Evolutionary conservation across 2,329 filamentous ascomycete genomes (phyloP).

Genomic region (Talaromyces islandicus): DNA sequence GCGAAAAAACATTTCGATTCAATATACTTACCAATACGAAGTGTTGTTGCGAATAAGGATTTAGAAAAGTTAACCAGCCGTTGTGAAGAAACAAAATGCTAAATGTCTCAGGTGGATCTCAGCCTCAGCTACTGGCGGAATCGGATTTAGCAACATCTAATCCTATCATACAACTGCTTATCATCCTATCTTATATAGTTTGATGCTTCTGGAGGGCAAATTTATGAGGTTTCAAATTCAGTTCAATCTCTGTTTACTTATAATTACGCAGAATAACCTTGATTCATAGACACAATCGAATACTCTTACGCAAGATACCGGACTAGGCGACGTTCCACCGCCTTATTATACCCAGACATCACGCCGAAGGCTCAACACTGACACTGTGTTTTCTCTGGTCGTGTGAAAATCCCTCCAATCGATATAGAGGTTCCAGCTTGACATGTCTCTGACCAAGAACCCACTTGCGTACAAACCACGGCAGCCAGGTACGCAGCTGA

Average conservation of each 20-base stretch:
- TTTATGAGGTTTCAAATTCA: background rate
- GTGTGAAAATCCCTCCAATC: constrained; percentile 30
- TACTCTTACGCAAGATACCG: background rate
- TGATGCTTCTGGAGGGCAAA: background rate
- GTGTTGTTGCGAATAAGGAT: background rate
- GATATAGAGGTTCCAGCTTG: constrained; percentile 46
- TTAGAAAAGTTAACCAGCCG: background rate
- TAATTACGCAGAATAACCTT: background rate
- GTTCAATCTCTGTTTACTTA: background rate
- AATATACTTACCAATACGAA: background rate
- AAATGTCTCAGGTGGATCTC: background rate
- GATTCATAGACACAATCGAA: background rate
- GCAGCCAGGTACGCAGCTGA: constrained; percentile 51
- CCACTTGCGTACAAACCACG: constrained; percentile 57
- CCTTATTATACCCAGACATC: background rate
- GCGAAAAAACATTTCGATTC: constrained; percentile 9
- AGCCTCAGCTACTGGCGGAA: background rate
- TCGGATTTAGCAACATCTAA: background rate
- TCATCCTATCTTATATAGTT: background rate
- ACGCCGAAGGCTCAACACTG: background rate
- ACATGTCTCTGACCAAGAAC: constrained; percentile 44
- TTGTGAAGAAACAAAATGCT: background rate
- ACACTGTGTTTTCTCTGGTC: background rate
- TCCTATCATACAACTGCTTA: background rate
- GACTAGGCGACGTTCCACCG: background rate